phyloP scores from a whole-genome alignment of 2,329 filamentous ascomycete genomes.

The Colletotrichum filicis region DNA sequence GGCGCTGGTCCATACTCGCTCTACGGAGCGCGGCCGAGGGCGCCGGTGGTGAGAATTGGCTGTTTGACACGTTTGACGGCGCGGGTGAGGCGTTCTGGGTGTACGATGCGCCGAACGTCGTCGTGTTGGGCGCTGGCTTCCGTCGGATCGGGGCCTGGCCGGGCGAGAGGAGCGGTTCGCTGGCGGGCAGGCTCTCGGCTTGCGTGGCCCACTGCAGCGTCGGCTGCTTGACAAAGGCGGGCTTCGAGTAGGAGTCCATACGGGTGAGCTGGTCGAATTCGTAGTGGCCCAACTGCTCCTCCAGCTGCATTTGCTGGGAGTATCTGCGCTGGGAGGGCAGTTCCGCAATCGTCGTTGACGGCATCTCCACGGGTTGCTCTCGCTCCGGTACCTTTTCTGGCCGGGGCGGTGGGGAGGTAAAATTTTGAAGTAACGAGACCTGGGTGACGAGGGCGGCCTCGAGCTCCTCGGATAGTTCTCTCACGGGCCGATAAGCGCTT shows the following conservation, averaged over 20 bases:
- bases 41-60: conserved; percentile 11
- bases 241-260: conserved; percentile 6
- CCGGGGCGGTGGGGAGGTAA: conserved; percentile 5
- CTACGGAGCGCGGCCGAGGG: not conserved
- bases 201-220: conserved; percentile 17
- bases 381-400: conserved; percentile 15
- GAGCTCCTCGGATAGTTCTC: conserved; percentile 13
- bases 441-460: conserved; percentile 24
- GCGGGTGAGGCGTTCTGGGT: conserved; percentile 15
- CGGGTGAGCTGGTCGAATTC: conserved; percentile 23
- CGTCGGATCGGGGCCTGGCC: conserved; percentile 27
- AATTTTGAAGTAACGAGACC: conserved; percentile 20
- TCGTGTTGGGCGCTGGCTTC: conserved; percentile 21
- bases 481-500: conserved; percentile 1
- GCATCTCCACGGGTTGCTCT: conserved; percentile 6
- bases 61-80: conserved; percentile 8
- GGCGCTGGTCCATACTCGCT: conserved; percentile 19
- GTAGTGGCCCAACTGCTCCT: conserved; percentile 14
- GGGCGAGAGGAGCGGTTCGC: conserved; percentile 21
- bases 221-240: conserved; percentile 8
- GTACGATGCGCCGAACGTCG: conserved; percentile 19
- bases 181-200: not conserved
- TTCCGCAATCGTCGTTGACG: conserved; percentile 14
- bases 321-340: conserved; percentile 27
- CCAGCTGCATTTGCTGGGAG: conserved; percentile 17